Evolutionary conservation across 2,329 filamentous ascomycete species (phyloP).

Genomic region (Trichocomaceae sp.): DNA sequence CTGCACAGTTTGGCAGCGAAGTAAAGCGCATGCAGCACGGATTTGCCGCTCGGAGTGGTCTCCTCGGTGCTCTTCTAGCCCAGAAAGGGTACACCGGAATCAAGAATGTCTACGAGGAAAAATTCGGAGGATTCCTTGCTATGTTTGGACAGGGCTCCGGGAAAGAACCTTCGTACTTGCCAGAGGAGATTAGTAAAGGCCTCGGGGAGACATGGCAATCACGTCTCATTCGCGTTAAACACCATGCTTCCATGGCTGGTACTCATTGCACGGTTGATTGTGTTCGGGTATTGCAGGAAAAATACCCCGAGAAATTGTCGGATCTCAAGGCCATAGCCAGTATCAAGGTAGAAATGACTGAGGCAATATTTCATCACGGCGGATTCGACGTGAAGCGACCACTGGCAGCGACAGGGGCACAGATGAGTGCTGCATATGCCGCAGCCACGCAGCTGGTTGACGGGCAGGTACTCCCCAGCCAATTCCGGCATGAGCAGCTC

Average conservation of each 20-base stretch:
- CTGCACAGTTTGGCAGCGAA: conserved; percentile 39
- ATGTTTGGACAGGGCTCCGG: conserved; percentile 31
- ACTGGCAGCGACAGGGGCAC: conserved; percentile 31
- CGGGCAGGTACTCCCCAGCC: conserved; percentile 26
- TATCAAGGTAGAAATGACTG: conserved; percentile 8
- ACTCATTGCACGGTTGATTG: conserved; percentile 33
- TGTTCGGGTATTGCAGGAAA: conserved; percentile 26
- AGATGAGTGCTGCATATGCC: conserved; percentile 35
- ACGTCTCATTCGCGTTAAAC: conserved; percentile 31
- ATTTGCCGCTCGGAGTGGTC: conserved; percentile 40
- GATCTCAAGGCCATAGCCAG: conserved; percentile 12
- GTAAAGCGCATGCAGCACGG: conserved; percentile 44
- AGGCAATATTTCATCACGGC: conserved; percentile 28
- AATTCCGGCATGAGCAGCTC: conserved; percentile 28
- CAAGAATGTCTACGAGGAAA: conserved; percentile 36
- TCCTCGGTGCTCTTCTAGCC: conserved; percentile 36
- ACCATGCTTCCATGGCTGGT: conserved; percentile 33
- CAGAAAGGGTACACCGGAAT: conserved; percentile 38
- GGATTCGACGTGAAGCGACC: conserved; percentile 32
- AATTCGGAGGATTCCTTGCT: conserved; percentile 40
- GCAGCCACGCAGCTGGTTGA: conserved; percentile 35
- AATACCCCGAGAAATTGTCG: conserved; percentile 20
- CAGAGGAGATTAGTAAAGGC: conserved; percentile 24
- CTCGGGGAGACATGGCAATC: conserved; percentile 35
- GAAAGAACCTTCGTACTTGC: conserved; percentile 21